Evolutionary conservation across 1,284 basidiomycete genomes (phyloP).

Genomic region (Sporisorium graminicola): DNA sequence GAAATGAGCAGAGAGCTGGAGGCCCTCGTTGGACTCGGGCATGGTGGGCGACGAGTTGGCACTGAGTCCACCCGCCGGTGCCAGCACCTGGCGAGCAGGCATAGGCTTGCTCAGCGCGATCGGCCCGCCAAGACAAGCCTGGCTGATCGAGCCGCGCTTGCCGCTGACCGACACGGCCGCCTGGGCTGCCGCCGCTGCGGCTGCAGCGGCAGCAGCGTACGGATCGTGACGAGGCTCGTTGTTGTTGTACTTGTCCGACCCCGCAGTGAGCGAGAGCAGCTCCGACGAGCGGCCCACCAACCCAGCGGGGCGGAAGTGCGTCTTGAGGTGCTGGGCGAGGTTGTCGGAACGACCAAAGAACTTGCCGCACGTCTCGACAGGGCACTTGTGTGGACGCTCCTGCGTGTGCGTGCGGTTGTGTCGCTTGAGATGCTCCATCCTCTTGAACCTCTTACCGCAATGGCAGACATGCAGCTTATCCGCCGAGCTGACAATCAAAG

Average conservation of each 20-base stretch:
- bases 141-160: conserved; percentile 35
- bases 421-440: conserved; percentile 69
- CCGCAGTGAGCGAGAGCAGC: conserved; percentile 41
- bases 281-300: conserved; percentile 53
- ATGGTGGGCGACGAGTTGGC: conserved; percentile 40
- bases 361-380: conserved; percentile 66
- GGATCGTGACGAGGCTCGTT: conserved; percentile 61
- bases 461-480: conserved; percentile 68
- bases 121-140: conserved; percentile 44
- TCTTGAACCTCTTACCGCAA: conserved; percentile 68
- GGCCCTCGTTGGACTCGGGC: conserved; percentile 4
- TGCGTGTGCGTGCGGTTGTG: conserved; percentile 68
- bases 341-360: conserved; percentile 68
- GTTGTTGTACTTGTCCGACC: conserved; percentile 37
- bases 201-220: conserved; percentile 57
- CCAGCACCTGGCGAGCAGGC: conserved; percentile 33
- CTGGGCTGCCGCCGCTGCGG: conserved; percentile 47
- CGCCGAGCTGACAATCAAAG: conserved; percentile 66
- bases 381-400: conserved; percentile 66
- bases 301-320: conserved; percentile 63
- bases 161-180: conserved; percentile 41
- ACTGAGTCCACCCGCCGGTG: conserved; percentile 30
- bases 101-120: conserved; percentile 48
- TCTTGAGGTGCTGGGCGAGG: conserved; percentile 68
- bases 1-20: conserved; percentile 24